Evolutionary conservation across 2,329 filamentous ascomycete genomes (phyloP), one percentile per base, ranked within the genome.

Genomic region (Zalaria sp.): DNA sequence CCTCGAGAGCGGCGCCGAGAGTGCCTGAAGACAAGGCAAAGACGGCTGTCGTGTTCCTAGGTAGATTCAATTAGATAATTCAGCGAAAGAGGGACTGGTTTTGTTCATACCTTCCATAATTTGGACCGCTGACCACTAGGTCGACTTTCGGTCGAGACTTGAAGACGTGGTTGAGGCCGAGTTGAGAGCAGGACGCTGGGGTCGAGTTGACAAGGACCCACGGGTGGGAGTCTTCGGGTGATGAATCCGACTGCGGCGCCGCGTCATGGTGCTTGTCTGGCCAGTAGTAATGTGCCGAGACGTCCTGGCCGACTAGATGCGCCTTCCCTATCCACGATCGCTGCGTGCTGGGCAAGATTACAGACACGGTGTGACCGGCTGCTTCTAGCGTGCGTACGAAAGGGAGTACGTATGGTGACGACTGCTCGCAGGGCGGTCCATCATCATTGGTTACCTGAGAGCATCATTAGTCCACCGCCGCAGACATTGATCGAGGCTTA

Each of bases 261-360:
- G 35, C 39, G 25, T 55, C 47, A 8, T 43, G 56, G 46, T 59
- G 61, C 40, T 57, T 56, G 53, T 67, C 64, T 28, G 51, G 43
- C 38, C 38, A 44, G 39, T 44, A 44, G 35, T 40, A 32, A 40
- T 72, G 77, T 10, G 77, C 79, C 42, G 82, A 82, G 47, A 84
- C 77, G 40, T 79, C 75, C 48, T 75, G 60, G 43, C 88, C 88
- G 53, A 96, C 87, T 56, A 96, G 83, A 63, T 96, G 91, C 3
- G 91, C 91, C 69, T 98, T 98, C 53, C 88, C 88, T 55, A 98
- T 96, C 91, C 91, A 98, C 43, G 87, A 94, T 47, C 89, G 79
- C 65, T 98, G 91, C 5, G 80, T 81, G 60, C 95, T 77, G 2
- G 91, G 91, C 9, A 98, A 75, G 48, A 91, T 82, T 39, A 98